These are phyloP conservation scores for Penicillium sp. DNA, from an alignment of 2,329 filamentous ascomycete genomes.

Conservation along the genomic window DNA sequence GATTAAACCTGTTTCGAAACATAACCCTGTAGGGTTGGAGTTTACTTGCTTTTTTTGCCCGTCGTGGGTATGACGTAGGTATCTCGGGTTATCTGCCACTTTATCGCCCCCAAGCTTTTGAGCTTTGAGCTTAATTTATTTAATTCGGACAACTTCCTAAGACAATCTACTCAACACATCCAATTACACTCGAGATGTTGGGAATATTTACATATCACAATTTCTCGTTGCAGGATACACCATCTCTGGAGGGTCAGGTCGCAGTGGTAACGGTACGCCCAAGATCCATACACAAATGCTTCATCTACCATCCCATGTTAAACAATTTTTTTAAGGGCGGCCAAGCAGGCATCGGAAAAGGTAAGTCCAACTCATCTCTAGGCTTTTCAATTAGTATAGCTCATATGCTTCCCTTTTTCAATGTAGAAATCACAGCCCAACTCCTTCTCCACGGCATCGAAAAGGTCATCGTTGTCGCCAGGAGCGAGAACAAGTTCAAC, in stretches of 20 bases:
- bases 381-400: too few species aligned
- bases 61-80: conserved; percentile 10
- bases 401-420: not conserved
- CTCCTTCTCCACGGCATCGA: conserved; percentile 40
- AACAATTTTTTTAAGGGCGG: conserved; percentile 29
- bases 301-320: not conserved
- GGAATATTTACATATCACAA: conserved; percentile 36
- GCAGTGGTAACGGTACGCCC: conserved; percentile 38
- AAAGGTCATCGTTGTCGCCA: conserved; percentile 39
- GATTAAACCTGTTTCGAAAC: not conserved
- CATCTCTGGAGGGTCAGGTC: conserved; percentile 35
- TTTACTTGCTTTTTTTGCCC: conserved; percentile 5
- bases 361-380: conserved; percentile 11
- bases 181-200: conserved; percentile 28
- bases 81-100: not conserved
- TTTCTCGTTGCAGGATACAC: conserved; percentile 37
- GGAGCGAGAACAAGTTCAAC: conserved; percentile 32
- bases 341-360: conserved; percentile 40
- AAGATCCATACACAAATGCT: not conserved
- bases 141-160: not conserved
- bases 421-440: conserved; percentile 37
- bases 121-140: not conserved
- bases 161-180: not conserved
- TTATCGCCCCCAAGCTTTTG: not conserved
- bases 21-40: not conserved